Evolutionary conservation across 1,284 basidiomycete genomes (phyloP).

Genomic region (Naganishia cerealis): DNA sequence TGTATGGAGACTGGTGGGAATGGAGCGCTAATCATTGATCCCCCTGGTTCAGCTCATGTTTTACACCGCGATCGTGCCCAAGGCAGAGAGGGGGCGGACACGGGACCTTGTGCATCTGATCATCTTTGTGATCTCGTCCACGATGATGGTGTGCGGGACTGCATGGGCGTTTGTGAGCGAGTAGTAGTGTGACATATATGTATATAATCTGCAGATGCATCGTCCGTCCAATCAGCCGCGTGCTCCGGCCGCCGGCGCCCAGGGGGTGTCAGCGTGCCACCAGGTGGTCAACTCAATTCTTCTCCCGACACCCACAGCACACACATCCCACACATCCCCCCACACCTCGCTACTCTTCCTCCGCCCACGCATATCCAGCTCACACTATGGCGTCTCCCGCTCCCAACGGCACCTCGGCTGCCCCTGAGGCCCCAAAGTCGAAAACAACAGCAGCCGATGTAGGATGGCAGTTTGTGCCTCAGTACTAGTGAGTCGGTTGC

Average conservation of each 20-base stretch:
- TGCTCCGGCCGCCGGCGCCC: too few species aligned
- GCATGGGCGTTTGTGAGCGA: slow-evolving; percentile 63
- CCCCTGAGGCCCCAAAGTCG: slow-evolving; percentile 32
- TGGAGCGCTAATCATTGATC: background rate
- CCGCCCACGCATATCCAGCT: slow-evolving; percentile 1
- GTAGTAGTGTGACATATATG: background rate
- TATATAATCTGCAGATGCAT: background rate
- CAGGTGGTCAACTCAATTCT: too few species aligned
- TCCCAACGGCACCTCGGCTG: slow-evolving; percentile 21
- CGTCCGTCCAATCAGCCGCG: background rate
- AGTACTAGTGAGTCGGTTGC: slow-evolving; percentile 67
- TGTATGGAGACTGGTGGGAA: background rate
- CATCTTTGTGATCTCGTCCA: slow-evolving; percentile 61
- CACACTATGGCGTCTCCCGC: slow-evolving; percentile 8
- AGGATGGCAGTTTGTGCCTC: slow-evolving; percentile 94
- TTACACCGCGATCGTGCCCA: slow-evolving; percentile 45
- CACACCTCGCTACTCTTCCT: background rate
- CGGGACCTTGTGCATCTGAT: slow-evolving; percentile 60
- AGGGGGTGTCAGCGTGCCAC: too few species aligned
- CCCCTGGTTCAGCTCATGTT: slow-evolving; percentile 43
- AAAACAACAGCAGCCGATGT: slow-evolving; percentile 58
- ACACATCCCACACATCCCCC: background rate
- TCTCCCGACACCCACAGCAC: too few species aligned
- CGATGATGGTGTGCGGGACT: slow-evolving; percentile 78
- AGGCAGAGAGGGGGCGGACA: slow-evolving; percentile 47